phyloP scores from a whole-genome alignment of 371 early-diverging fungal species.

The Lichtheimia ornata region DNA sequence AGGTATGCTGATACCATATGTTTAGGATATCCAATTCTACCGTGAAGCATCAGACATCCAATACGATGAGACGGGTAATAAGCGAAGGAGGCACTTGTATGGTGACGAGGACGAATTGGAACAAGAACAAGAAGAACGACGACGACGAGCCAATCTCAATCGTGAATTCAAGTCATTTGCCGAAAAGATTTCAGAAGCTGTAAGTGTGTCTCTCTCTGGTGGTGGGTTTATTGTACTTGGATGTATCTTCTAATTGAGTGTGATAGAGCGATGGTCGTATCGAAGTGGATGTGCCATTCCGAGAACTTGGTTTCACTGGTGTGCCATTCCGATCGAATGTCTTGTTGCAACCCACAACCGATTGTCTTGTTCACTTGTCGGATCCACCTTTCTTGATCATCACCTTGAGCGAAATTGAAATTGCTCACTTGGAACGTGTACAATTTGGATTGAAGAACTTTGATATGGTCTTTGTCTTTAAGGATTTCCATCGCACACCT shows the following conservation, averaged over 20 bases:
- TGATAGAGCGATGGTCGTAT: conserved; percentile 74
- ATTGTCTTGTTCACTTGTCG: conserved; percentile 96
- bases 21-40: conserved; percentile 97
- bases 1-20: background rate
- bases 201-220: conserved; percentile 29
- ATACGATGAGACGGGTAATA: conserved; percentile 98
- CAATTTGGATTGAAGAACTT: conserved; percentile 98
- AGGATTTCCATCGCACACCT: conserved; percentile 89
- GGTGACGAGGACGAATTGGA: conserved; percentile 98
- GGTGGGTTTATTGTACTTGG: background rate
- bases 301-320: conserved; percentile 96
- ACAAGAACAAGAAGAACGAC: conserved; percentile 93
- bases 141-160: conserved; percentile 87
- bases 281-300: conserved; percentile 94
- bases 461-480: conserved; percentile 98
- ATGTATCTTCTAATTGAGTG: background rate
- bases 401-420: conserved; percentile 94
- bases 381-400: conserved; percentile 97
- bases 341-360: conserved; percentile 94
- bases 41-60: conserved; percentile 94
- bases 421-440: conserved; percentile 98
- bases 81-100: conserved; percentile 87
- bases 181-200: conserved; percentile 86
- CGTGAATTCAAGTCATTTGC: conserved; percentile 95
- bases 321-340: conserved; percentile 97